Conservation (phyloP, 2,329 filamentous ascomycete genomes). For the Penicillium expansum region DNA sequence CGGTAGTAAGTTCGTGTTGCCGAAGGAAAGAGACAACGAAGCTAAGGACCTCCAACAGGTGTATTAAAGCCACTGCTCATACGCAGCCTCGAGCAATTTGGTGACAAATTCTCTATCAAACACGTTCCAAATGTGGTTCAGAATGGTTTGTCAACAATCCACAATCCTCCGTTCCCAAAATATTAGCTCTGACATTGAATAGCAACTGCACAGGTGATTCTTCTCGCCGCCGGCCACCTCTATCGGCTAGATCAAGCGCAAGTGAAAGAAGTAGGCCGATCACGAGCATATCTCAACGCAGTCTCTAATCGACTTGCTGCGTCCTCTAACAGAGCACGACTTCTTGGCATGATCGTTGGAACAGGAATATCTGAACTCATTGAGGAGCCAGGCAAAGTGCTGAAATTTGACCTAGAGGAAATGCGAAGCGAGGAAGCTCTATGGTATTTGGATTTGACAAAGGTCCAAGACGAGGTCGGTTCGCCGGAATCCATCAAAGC, state of each 20-base stretch:
- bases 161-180: neutral
- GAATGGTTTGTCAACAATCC: slow-evolving; percentile 56
- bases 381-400: slow-evolving; percentile 64
- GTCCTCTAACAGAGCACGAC: slow-evolving; percentile 70
- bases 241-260: slow-evolving; percentile 64
- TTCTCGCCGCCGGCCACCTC: slow-evolving; percentile 74
- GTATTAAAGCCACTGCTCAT: slow-evolving; percentile 54
- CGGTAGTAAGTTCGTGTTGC: slow-evolving; percentile 39
- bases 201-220: slow-evolving; percentile 77
- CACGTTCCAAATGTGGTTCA: slow-evolving; percentile 83
- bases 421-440: slow-evolving; percentile 68
- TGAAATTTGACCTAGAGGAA: slow-evolving; percentile 84
- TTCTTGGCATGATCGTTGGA: slow-evolving; percentile 85
- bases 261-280: slow-evolving; percentile 67
- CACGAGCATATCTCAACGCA: slow-evolving; percentile 68
- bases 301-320: slow-evolving; percentile 83
- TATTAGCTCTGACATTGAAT: slow-evolving; percentile 21
- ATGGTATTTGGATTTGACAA: slow-evolving; percentile 69
- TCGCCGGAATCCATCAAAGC: slow-evolving; percentile 51
- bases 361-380: slow-evolving; percentile 66
- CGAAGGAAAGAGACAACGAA: neutral
- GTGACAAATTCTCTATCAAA: slow-evolving; percentile 80
- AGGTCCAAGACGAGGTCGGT: slow-evolving; percentile 63
- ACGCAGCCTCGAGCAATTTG: slow-evolving; percentile 70
- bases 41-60: slow-evolving; percentile 32